Conservation (phyloP, 2,329 filamentous ascomycete species). For the Penicillium expansum region DNA sequence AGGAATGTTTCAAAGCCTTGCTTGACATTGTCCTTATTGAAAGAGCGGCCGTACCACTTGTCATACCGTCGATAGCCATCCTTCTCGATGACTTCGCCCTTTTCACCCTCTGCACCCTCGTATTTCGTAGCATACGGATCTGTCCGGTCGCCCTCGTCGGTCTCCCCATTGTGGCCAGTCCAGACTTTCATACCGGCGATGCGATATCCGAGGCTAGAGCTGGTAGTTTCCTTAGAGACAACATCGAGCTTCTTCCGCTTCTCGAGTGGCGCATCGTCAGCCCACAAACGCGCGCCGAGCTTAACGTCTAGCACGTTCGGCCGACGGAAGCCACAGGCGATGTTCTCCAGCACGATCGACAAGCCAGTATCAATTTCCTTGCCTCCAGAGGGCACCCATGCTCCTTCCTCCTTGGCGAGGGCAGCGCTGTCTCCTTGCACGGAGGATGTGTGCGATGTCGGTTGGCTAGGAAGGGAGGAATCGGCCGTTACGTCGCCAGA, state of each 20-base stretch:
- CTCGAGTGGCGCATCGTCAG: slow-evolving; percentile 61
- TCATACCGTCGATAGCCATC: slow-evolving; percentile 60
- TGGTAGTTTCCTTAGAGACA: slow-evolving; percentile 59
- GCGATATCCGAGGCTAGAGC: slow-evolving; percentile 59
- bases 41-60: slow-evolving; percentile 63
- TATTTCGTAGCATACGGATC: slow-evolving; percentile 38
- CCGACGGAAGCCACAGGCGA: slow-evolving; percentile 72
- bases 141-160: slow-evolving; percentile 34
- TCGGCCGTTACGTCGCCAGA: slow-evolving; percentile 15
- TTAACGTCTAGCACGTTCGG: slow-evolving; percentile 95
- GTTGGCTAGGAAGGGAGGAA: slow-evolving; percentile 14
- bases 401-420: slow-evolving; percentile 22
- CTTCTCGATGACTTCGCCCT: slow-evolving; percentile 44
- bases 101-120: slow-evolving; percentile 49
- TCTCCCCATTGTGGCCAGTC: slow-evolving; percentile 38
- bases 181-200: slow-evolving; percentile 66
- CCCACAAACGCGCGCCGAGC: slow-evolving; percentile 82
- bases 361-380: slow-evolving; percentile 70
- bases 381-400: slow-evolving; percentile 53
- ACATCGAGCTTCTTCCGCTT: slow-evolving; percentile 61
- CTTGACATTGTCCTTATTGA: slow-evolving; percentile 54
- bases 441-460: slow-evolving; percentile 27
- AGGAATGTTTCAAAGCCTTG: slow-evolving; percentile 60
- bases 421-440: slow-evolving; percentile 18
- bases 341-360: slow-evolving; percentile 82